Conservation (phyloP, 352 stramenopile species). For the Pythium brachiatum region DNA sequence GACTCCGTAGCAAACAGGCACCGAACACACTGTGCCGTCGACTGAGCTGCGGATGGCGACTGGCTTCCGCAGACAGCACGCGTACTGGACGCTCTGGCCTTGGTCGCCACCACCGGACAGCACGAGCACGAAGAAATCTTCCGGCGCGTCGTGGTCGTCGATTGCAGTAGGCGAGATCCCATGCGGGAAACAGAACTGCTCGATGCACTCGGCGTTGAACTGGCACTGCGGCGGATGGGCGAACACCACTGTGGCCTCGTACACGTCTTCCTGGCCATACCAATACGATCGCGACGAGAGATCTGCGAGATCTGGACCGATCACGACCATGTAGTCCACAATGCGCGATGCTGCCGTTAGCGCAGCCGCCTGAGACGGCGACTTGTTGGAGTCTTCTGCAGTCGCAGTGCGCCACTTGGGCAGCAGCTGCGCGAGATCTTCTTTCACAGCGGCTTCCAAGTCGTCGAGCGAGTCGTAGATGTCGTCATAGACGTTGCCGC, state of each 20-base stretch:
- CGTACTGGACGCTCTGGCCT: constrained; percentile 31
- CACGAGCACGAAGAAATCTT: constrained; percentile 28
- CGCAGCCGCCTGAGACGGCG: not conserved
- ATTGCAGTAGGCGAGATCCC: constrained; percentile 21
- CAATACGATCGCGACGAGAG: constrained; percentile 7
- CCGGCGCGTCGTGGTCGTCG: not conserved
- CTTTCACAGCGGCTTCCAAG: constrained; percentile 22
- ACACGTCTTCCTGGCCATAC: constrained; percentile 35
- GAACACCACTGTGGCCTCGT: constrained; percentile 58
- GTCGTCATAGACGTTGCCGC: constrained; percentile 20
- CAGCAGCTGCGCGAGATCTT: constrained; percentile 18
- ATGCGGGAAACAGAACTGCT: constrained; percentile 70
- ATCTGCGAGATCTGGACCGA: constrained; percentile 25
- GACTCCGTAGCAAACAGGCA: constrained; percentile 25
- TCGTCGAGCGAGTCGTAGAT: constrained; percentile 24
- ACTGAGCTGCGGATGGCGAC: constrained; percentile 1
- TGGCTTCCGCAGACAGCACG: constrained; percentile 23
- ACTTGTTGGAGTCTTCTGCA: not conserved
- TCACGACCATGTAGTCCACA: constrained; percentile 27
- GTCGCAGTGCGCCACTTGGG: constrained; percentile 1
- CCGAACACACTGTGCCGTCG: not conserved
- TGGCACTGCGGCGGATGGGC: constrained; percentile 60
- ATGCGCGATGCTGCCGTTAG: not conserved
- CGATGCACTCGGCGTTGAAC: constrained; percentile 66
- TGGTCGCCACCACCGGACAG: constrained; percentile 27